These are phyloP conservation scores for Epicoccum nigrum DNA, from an alignment of 2,329 filamentous ascomycete species.

Conservation along the genomic window DNA sequence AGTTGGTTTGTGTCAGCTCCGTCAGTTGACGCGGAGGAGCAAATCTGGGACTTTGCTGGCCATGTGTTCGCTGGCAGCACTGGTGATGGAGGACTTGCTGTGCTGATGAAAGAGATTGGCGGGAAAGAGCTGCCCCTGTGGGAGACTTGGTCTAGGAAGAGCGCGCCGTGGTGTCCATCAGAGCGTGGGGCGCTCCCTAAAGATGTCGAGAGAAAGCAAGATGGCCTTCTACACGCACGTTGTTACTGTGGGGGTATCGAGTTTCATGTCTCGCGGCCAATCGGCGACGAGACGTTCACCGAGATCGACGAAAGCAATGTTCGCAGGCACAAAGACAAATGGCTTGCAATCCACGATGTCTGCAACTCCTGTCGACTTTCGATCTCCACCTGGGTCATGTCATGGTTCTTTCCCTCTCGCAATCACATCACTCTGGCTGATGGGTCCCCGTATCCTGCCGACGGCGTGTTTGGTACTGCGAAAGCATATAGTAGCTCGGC, in stretches of 20 bases:
- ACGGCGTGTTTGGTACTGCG: constrained; percentile 50
- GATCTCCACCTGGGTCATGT: constrained; percentile 67
- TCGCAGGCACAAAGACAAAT: constrained; percentile 15
- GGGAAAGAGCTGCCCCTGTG: constrained; percentile 36
- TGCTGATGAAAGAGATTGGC: constrained; percentile 37
- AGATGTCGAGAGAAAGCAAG: too few species aligned
- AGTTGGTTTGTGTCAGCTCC: constrained; percentile 33
- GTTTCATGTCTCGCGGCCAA: constrained; percentile 64
- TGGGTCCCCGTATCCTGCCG: constrained; percentile 46
- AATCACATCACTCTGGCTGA: constrained; percentile 57
- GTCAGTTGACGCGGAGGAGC: constrained; percentile 36
- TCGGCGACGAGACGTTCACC: constrained; percentile 45
- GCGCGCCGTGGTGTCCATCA: background rate
- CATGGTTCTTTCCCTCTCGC: constrained; percentile 73
- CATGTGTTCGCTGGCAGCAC: constrained; percentile 46
- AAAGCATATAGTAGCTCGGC: constrained; percentile 61
- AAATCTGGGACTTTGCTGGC: constrained; percentile 32
- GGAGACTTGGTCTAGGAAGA: constrained; percentile 18
- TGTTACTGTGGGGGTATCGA: constrained; percentile 63
- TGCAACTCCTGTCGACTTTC: constrained; percentile 67
- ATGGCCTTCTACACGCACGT: constrained; percentile 47
- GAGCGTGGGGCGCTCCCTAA: background rate
- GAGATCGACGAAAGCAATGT: constrained; percentile 12
- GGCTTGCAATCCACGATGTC: constrained; percentile 52
- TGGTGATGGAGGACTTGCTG: constrained; percentile 46